Evolutionary conservation across 2,329 filamentous ascomycete species (phyloP), one percentile per base, ranked within the genome.

Genomic region (Arthroderma sp.): DNA sequence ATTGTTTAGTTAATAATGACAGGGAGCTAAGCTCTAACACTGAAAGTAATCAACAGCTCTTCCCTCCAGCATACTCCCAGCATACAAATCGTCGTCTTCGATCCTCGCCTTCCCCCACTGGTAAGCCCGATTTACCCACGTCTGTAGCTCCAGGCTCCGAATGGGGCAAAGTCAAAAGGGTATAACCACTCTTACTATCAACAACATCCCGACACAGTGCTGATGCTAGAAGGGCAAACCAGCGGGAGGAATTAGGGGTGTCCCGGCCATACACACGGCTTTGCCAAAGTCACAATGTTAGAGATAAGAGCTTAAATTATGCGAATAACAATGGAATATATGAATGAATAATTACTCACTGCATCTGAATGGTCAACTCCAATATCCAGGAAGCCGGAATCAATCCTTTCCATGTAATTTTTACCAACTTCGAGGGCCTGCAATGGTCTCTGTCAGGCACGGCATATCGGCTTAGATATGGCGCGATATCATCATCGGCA

Each of bases 391-490:
- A 50, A 4, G 58, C 48, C 6, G 64, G 54, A 31, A 70, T 58
- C 11, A 70, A 45, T 0, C 67, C 68, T 29, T 56, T 58, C 68
- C 68, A 71, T 46, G 56, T 63, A n/a, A 68, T 36, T 22, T 54
- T 62, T 10, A 70, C 52, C 3, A 67, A 46, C 45, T 61, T 53
- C 9, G 48, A 47, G 3, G 51, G 8, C 6, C 44, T 50, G 11
- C 48, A 47, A 4, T 56, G 45, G 10, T 59, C 56, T n/a, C 48
- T 49, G 5, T 58, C 42, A 7, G 65, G 63, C 4, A 66, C 59
- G 22, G 50, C 51, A 48, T 70, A 70, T 9, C 67, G 64, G 49
- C 64, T 63, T 27, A 70, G 54, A 48, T 64, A 70, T 6, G 66
- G 60, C 44, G 70, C 68, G 29, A 68, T 57, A 9, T 54, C 50